A percentile compares a stretch with the other conserved stretches of the same genome.
Conservation (phyloP, 2,329 filamentous ascomycete genomes). For the Fusarium secorum region DNA sequence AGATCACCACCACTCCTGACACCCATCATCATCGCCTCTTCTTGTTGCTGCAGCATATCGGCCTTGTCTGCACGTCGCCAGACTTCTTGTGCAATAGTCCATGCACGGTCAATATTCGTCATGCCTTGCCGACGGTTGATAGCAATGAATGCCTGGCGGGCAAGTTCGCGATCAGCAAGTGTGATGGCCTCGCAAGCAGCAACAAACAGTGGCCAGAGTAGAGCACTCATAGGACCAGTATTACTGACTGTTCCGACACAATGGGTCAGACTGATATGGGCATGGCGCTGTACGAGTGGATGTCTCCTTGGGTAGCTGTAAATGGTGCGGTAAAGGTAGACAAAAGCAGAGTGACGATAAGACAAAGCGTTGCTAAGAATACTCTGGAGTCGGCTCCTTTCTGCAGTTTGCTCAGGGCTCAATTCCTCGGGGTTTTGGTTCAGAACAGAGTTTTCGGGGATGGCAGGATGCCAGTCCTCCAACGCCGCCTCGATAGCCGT, state of each 20-base stretch:
- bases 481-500: slow-evolving; percentile 64
- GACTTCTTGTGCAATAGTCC: slow-evolving; percentile 68
- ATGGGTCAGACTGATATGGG: slow-evolving; percentile 59
- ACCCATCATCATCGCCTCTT: slow-evolving; percentile 29
- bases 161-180: slow-evolving; percentile 59
- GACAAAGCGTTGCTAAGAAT: slow-evolving; percentile 67
- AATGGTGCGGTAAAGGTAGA: slow-evolving; percentile 65
- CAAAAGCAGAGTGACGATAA: slow-evolving; percentile 65
- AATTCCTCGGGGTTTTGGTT: slow-evolving; percentile 37
- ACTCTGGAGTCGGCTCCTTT: slow-evolving; percentile 58
- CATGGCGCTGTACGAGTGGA: slow-evolving; percentile 61
- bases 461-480: slow-evolving; percentile 61
- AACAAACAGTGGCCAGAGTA: slow-evolving; percentile 72
- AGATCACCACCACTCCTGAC: slow-evolving; percentile 49
- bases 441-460: slow-evolving; percentile 51
- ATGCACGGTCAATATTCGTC: slow-evolving; percentile 69
- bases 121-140: slow-evolving; percentile 68
- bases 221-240: slow-evolving; percentile 67
- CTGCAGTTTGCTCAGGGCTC: slow-evolving; percentile 39
- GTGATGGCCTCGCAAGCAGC: slow-evolving; percentile 66
- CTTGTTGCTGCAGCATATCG: slow-evolving; percentile 39
- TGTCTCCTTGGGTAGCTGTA: slow-evolving; percentile 57
- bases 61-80: slow-evolving; percentile 62
- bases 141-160: slow-evolving; percentile 59
- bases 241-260: slow-evolving; percentile 64